Base-by-base conservation (phyloP, 2,329 filamentous ascomycete species). In the Gremmenia infestans region DNA sequence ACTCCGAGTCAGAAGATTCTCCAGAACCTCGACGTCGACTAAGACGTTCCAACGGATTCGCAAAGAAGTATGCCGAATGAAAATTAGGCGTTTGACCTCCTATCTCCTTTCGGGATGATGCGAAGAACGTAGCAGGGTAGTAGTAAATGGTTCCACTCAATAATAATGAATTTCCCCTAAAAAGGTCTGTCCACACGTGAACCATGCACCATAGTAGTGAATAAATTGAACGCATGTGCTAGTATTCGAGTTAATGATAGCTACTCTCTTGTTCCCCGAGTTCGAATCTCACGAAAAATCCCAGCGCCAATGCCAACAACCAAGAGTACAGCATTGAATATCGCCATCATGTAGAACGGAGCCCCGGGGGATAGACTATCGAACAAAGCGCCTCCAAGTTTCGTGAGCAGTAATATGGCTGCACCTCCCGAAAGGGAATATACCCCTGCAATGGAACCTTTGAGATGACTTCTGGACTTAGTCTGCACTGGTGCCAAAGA, bases 321-420 rank as follows among this genome's bases (percentile, higher is more conserved):
- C 12, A 95, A 74, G 53, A 97, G 71, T 1, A 90, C 61, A 0
- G 74, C 88, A 69, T 97, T 97, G 70, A 97, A 97, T 0, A 76
- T 76, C 0, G 92, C 91, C 86, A 99, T 93, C 79, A 97, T 87
- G 70, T 91, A 96, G 70, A 99, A 97, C 0, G 94, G 94, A 11
- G 89, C 88, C 0, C 89, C 88, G 2, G 80, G 79, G 1, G 86
- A 86, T 52, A 85, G 75, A 19, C 72, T 78, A 71, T 99, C 94
- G 67, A 97, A 99, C 48, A 97, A 73, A 39, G 84, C 82, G 0
- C 94, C 94, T 12, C 94, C 94, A 4, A 94, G 72, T 73, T 99
- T 99, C 0, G 94, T 97, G 15, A 99, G 79, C 5, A 97, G 73
- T 53, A 99, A 72, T 52, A 99, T 99, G 0, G 92, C 94, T 0